phyloP scores from a whole-genome alignment of 371 early-diverging fungal species.

The Rhizopus delemar region DNA sequence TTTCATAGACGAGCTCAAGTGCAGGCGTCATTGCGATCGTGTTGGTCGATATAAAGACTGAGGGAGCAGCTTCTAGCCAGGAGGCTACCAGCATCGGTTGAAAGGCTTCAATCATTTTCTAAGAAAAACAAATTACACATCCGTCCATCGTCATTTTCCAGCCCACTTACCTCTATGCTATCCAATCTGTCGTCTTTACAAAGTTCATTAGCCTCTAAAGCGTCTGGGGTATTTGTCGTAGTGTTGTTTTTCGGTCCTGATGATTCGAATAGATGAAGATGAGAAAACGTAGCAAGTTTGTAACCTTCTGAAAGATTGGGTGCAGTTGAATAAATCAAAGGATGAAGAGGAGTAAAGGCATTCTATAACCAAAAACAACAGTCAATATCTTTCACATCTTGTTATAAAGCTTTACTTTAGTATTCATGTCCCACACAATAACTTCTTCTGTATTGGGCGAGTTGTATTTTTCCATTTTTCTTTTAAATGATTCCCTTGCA shows the following conservation, averaged over 20 bases:
- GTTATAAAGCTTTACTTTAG: constrained; percentile 16
- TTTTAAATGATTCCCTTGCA: constrained; percentile 48
- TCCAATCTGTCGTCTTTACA: constrained; percentile 27
- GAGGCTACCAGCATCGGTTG: constrained; percentile 68
- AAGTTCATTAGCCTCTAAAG: constrained; percentile 19
- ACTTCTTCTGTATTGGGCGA: constrained; percentile 11
- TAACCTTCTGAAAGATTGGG: constrained; percentile 25
- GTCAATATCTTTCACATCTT: not conserved
- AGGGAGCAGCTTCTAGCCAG: constrained; percentile 76
- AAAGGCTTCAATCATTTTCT: constrained; percentile 53
- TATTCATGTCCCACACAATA: constrained; percentile 17
- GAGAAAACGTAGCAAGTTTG: constrained; percentile 27
- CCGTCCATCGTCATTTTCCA: not conserved
- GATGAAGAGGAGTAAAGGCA: constrained; percentile 19
- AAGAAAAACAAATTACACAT: not conserved
- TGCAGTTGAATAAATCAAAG: constrained; percentile 16
- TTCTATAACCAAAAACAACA: constrained; percentile 7
- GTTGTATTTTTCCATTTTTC: constrained; percentile 20
- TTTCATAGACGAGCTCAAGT: constrained; percentile 48
- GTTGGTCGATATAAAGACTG: constrained; percentile 54
- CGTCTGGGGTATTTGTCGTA: constrained; percentile 4
- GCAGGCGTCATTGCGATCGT: constrained; percentile 47
- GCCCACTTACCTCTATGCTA: constrained; percentile 22
- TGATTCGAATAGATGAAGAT: constrained; percentile 43
- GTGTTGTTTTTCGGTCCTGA: constrained; percentile 24